phyloP scores from a whole-genome alignment of 164 flowering plant species.

The Chimonanthus salicifolius region DNA sequence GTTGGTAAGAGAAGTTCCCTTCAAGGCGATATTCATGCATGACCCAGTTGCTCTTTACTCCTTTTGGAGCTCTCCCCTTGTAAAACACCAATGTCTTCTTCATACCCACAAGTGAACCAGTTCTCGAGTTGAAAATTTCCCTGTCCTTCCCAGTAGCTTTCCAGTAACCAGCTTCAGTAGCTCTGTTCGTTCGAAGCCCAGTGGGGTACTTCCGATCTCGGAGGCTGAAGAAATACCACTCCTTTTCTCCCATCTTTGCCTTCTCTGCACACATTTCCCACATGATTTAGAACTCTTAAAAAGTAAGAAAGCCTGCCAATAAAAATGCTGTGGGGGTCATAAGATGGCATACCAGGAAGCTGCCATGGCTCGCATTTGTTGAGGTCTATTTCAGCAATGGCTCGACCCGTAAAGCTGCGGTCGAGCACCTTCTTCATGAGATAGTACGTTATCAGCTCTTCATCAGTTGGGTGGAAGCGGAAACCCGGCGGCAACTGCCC shows the following conservation, averaged over 20 bases:
- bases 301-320: neutral
- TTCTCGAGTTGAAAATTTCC: conserved; percentile 76
- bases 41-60: conserved; percentile 97
- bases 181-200: too few relatives aligned
- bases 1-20: conserved; percentile 80
- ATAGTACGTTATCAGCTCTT: conserved; percentile 18
- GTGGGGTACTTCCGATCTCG: too few relatives aligned
- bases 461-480: conserved; percentile 20
- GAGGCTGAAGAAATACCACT: too few relatives aligned
- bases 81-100: conserved; percentile 97
- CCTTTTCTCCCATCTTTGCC: conserved; percentile 46
- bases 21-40: conserved; percentile 98
- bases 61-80: conserved; percentile 91
- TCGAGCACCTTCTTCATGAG: conserved; percentile 83
- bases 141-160: conserved; percentile 73
- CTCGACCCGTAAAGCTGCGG: conserved; percentile 53
- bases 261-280: conserved; percentile 37
- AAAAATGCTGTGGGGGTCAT: neutral
- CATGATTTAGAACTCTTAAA: neutral
- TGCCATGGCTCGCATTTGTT: conserved; percentile 29
- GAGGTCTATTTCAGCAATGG: conserved; percentile 92
- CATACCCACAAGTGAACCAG: conserved; percentile 46
- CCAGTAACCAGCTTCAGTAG: too few relatives aligned
- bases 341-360: conserved; percentile 53
- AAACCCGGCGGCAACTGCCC: conserved; percentile 80